Conservation (phyloP, 1,284 basidiomycete species). For the Cryptococcus neoformans region DNA sequence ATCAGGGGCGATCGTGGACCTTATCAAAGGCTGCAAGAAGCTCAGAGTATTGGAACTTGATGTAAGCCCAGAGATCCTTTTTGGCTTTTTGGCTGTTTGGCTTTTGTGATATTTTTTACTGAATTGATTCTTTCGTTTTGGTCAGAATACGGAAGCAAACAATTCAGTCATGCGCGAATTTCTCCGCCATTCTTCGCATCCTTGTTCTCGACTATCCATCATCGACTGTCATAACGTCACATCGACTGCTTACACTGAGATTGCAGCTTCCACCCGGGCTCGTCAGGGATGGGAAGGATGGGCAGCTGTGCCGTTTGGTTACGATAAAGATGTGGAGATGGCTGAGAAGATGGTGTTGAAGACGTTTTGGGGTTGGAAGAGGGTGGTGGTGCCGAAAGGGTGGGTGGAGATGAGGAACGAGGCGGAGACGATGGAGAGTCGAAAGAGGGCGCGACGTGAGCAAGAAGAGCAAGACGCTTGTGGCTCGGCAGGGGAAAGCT, state of each 20-base stretch:
- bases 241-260: slow-evolving; percentile 58
- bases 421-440: slow-evolving; percentile 6
- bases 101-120: background rate
- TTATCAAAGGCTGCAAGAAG: slow-evolving; percentile 63
- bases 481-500: too few species aligned
- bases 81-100: too few species aligned
- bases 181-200: slow-evolving; percentile 50
- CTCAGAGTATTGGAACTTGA: slow-evolving; percentile 70
- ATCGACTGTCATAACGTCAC: slow-evolving; percentile 73
- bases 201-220: slow-evolving; percentile 53
- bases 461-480: too few species aligned
- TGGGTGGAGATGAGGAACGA: slow-evolving; percentile 26
- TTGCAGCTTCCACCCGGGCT: slow-evolving; percentile 57
- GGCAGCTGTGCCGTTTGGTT: slow-evolving; percentile 53
- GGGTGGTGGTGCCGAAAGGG: slow-evolving; percentile 56
- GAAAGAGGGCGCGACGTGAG: background rate
- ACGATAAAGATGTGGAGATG: slow-evolving; percentile 18
- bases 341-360: slow-evolving; percentile 63
- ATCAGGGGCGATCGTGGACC: slow-evolving; percentile 60
- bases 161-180: slow-evolving; percentile 65
- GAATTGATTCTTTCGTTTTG: background rate
- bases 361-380: slow-evolving; percentile 83
- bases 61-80: slow-evolving; percentile 26
- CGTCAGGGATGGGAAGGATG: slow-evolving; percentile 68
- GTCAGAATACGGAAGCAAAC: slow-evolving; percentile 64